phyloP scores from a whole-genome alignment of 2,329 filamentous ascomycete genomes.

The Phoma sp. region DNA sequence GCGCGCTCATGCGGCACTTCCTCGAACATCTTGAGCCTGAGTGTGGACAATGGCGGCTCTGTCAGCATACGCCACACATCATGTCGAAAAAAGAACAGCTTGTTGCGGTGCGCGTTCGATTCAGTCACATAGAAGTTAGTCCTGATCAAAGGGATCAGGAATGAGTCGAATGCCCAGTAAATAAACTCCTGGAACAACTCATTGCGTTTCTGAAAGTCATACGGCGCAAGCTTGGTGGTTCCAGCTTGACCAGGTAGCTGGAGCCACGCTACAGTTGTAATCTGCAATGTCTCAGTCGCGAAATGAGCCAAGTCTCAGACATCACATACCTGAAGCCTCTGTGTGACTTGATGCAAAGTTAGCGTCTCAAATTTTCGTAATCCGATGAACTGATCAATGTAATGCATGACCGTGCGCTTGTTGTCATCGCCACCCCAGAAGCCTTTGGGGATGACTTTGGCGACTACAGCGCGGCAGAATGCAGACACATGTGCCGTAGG shows the following conservation, averaged over 20 bases:
- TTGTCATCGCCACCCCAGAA: conserved; percentile 79
- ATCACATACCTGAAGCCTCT: conserved; percentile 71
- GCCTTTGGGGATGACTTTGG: conserved; percentile 72
- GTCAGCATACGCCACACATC: conserved; percentile 84
- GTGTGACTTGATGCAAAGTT: conserved; percentile 76
- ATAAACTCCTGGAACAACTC: conserved; percentile 85
- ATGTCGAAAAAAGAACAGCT: conserved; percentile 91
- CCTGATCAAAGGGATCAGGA: conserved; percentile 84
- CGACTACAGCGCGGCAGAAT: conserved; percentile 80
- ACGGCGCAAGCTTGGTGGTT: conserved; percentile 66
- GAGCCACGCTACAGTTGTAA: conserved; percentile 76
- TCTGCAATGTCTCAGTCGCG: conserved; percentile 53
- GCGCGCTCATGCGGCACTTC: conserved; percentile 69
- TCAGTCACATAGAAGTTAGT: conserved; percentile 95
- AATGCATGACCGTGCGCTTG: conserved; percentile 64
- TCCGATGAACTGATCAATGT: conserved; percentile 77
- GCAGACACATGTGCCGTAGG: conserved; percentile 74
- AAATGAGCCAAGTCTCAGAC: conserved; percentile 10
- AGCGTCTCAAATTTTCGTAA: conserved; percentile 82
- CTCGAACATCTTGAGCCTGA: conserved; percentile 79
- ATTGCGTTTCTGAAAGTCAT: conserved; percentile 75
- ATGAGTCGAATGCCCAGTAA: conserved; percentile 91
- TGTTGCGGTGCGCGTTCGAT: conserved; percentile 78
- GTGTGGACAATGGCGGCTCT: conserved; percentile 70
- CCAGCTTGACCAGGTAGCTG: conserved; percentile 56